A percentile compares a stretch with the other conserved stretches of the same genome.
These are phyloP conservation scores for Microstegium vimineum DNA, from an alignment of 176 grass and related monocot species.

Conservation along the genomic window DNA sequence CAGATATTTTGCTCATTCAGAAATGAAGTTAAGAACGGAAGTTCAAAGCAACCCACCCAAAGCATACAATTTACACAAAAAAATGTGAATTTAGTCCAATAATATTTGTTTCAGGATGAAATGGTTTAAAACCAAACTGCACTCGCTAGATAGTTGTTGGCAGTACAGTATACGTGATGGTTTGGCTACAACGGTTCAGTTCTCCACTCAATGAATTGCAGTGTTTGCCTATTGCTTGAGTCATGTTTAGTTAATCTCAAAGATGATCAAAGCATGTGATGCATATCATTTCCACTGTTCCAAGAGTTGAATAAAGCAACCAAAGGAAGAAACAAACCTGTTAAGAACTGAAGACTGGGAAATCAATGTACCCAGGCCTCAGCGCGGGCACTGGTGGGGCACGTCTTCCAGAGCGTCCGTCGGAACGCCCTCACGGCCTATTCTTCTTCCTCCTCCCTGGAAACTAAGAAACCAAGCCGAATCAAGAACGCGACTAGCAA, in stretches of 20 bases:
- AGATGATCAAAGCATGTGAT: background rate
- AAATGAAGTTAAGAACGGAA: background rate
- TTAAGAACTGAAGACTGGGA: constrained; percentile 43
- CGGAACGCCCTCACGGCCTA: background rate
- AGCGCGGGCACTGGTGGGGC: background rate
- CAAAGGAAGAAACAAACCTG: constrained; percentile 24
- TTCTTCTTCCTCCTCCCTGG: constrained; percentile 37
- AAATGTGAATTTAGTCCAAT: background rate
- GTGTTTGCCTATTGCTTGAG: background rate
- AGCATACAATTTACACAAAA: background rate
- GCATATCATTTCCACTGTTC: background rate
- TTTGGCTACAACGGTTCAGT: background rate
- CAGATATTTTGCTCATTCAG: background rate
- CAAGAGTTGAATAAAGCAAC: too few species aligned
- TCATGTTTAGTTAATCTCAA: background rate
- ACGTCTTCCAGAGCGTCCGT: constrained; percentile 6
- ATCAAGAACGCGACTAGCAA: background rate
- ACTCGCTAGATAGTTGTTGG: background rate
- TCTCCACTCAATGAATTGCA: background rate
- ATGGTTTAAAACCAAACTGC: background rate
- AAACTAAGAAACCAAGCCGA: background rate
- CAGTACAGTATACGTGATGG: background rate
- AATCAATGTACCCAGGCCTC: constrained; percentile 43
- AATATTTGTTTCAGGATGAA: background rate
- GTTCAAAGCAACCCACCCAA: background rate